Evolutionary conservation across 345 rosid genomes (phyloP).

Genomic region (Psidium guajava): DNA sequence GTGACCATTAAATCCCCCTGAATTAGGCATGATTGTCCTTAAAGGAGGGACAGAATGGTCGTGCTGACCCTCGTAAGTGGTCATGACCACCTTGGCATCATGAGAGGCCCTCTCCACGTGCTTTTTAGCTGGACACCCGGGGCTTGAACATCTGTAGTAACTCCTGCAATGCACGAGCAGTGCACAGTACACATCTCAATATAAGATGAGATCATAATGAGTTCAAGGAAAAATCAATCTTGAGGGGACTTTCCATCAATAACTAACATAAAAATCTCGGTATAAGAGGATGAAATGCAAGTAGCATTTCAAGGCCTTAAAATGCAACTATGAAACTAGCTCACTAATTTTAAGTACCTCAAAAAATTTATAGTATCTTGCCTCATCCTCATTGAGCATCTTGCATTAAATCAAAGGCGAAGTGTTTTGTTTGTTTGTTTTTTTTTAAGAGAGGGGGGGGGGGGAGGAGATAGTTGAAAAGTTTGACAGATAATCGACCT

Average conservation of each 20-base stretch:
- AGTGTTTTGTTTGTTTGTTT: neutral
- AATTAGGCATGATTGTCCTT: constrained; percentile 53
- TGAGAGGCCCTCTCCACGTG: constrained; percentile 25
- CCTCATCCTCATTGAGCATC: neutral
- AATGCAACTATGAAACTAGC: neutral
- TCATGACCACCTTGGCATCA: constrained; percentile 12
- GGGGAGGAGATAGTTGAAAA: neutral
- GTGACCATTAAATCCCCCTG: constrained; percentile 9
- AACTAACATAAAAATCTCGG: neutral
- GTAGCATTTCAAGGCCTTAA: neutral
- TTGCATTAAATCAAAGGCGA: neutral
- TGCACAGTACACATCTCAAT: neutral
- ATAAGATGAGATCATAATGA: neutral
- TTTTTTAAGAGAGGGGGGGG: too few relatives aligned
- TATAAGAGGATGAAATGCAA: neutral
- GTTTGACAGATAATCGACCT: neutral
- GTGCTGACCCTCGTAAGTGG: constrained; percentile 87
- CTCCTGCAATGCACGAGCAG: constrained; percentile 35
- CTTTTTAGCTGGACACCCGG: constrained; percentile 89
- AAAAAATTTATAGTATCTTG: neutral
- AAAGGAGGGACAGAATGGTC: constrained; percentile 76
- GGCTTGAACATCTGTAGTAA: constrained; percentile 88
- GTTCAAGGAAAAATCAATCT: neutral
- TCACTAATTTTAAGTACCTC: neutral
- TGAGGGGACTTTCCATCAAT: neutral